phyloP scores from a whole-genome alignment of 305 asterid genomes.

The Solanum hybrid region DNA sequence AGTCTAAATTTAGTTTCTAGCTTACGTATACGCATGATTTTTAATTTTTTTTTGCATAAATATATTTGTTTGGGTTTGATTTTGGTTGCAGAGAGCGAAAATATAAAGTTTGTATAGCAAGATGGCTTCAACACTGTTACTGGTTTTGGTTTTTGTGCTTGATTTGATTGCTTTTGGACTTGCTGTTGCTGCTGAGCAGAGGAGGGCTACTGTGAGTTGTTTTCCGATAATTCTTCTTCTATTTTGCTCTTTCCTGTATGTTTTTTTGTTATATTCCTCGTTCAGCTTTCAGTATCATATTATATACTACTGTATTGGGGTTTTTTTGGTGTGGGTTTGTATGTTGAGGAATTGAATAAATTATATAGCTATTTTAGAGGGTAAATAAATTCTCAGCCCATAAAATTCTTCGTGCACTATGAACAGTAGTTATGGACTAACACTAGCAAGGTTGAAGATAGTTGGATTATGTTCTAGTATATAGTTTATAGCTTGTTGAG shows the following conservation, averaged over 20 bases:
- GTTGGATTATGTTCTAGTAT: not conserved
- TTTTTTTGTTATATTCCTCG: not conserved
- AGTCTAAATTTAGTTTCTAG: not conserved
- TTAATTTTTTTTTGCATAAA: not conserved
- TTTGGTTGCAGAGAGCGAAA: not conserved
- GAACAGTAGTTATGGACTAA: not conserved
- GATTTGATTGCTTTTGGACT: conserved; percentile 74
- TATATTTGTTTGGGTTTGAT: not conserved
- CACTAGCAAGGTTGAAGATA: not conserved
- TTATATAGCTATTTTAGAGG: not conserved
- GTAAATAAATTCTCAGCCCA: not conserved
- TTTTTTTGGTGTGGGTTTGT: not conserved
- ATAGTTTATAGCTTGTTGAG: not conserved
- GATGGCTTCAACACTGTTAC: conserved; percentile 50
- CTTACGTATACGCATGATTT: not conserved
- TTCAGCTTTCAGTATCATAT: not conserved
- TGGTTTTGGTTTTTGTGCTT: conserved; percentile 38
- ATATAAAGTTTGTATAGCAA: not conserved
- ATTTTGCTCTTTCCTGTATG: not conserved
- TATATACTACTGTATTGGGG: not conserved
- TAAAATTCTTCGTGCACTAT: not conserved
- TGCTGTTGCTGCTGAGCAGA: conserved; percentile 73
- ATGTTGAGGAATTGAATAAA: not conserved
- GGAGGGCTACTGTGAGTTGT: conserved; percentile 52
- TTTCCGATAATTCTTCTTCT: not conserved